Evolutionary conservation across 176 grass and related monocot species (phyloP).

Genomic region (Hordeum vulgare): MorexV3_pseudomolecules_assembly NC_058518.1:57080957-57081456

Average conservation of each 20-base stretch:
- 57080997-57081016: no score
- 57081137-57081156: not conserved
- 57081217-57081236: constrained; percentile 18
- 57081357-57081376: constrained; percentile 12
- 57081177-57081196: not conserved
- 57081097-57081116: not conserved
- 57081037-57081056: not conserved
- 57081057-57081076: not conserved
- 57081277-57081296: not conserved
- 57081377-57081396: constrained; percentile 14
- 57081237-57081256: not conserved
- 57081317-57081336: not conserved
- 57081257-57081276: not conserved
- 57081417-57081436: not conserved
- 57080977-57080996: no score
- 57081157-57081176: not conserved
- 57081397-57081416: constrained; percentile 3
- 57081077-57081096: not conserved
- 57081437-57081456: constrained; percentile 21
- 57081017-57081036: no score
- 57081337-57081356: not conserved
- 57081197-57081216: not conserved
- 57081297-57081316: not conserved
- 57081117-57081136: not conserved
- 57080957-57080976: no score